phyloP scores from a whole-genome alignment of 1,284 basidiomycete species.

The Rhodotorula sp. region DNA sequence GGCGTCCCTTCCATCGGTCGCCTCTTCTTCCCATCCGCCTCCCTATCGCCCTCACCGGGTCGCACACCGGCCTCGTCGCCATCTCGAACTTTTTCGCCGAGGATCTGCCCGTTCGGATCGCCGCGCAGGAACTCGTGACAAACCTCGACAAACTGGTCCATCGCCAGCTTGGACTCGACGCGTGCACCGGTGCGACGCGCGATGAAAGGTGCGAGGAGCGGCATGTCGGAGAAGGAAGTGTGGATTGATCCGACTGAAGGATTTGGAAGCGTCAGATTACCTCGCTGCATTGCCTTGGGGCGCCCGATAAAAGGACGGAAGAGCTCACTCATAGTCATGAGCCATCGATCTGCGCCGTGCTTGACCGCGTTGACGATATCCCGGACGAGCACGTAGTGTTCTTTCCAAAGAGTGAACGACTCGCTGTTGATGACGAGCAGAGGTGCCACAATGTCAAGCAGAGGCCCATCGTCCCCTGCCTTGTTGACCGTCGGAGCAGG shows the following conservation, averaged over 20 bases:
- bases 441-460: conserved; percentile 46
- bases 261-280: neutral
- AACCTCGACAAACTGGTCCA: conserved; percentile 13
- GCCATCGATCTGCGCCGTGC: conserved; percentile 17
- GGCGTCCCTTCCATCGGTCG: conserved; percentile 8
- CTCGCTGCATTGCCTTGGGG: no score
- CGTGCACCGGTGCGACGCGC: conserved; percentile 46
- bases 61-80: conserved; percentile 23
- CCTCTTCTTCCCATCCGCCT: conserved; percentile 10
- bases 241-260: conserved; percentile 44
- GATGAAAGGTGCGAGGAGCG: conserved; percentile 34
- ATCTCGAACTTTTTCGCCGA: conserved; percentile 7
- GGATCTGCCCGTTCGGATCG: neutral
- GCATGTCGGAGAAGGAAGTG: conserved; percentile 46
- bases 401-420: conserved; percentile 49
- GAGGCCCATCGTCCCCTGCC: neutral
- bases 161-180: conserved; percentile 10
- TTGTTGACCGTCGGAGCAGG: conserved; percentile 1
- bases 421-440: conserved; percentile 53
- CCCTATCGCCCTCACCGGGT: conserved; percentile 17
- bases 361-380: conserved; percentile 45
- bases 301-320: no score
- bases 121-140: conserved; percentile 23
- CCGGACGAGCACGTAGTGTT: conserved; percentile 44
- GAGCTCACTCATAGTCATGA: conserved; percentile 25